Conservation (phyloP, 129 eudicot species). For the Helianthus annuus region HanXRQr2.0-SUNRISE NC_035437.2:23660458-23660957, state of each 20-base stretch:
- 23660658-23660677: too few species aligned
- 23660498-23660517: too few species aligned
- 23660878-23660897: neutral
- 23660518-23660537: too few species aligned
- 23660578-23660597: too few species aligned
- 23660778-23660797: neutral
- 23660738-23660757: neutral
- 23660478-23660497: too few species aligned
- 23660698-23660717: slow-evolving; percentile 5
- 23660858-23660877: neutral
- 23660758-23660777: neutral
- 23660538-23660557: too few species aligned
- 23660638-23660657: too few species aligned
- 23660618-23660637: too few species aligned
- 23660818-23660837: neutral
- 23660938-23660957: neutral
- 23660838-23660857: neutral
- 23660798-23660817: neutral
- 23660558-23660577: too few species aligned
- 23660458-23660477: too few species aligned
- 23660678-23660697: slow-evolving; percentile 16
- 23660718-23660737: slow-evolving; percentile 20
- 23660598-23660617: too few species aligned
- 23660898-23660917: neutral
- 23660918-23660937: neutral